phyloP scores from a whole-genome alignment of 768 basidiomycete genomes.

The Strobilomyces echinocephalus region DNA sequence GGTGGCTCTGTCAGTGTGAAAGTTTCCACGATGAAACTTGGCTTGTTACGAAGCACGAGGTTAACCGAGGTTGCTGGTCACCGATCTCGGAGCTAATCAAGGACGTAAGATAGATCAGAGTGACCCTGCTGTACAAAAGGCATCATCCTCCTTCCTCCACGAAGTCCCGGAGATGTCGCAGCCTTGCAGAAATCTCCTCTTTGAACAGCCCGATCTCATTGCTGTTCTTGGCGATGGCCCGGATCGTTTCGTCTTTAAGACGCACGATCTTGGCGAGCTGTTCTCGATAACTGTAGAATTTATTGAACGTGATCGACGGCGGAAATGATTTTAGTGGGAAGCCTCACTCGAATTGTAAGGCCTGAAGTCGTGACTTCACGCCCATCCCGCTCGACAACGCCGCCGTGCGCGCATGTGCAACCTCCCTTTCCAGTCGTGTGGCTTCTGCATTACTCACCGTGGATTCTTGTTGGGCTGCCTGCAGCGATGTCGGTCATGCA shows the following conservation, averaged over 20 bases:
- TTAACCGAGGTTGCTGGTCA: neutral
- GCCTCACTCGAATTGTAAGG: constrained; percentile 69
- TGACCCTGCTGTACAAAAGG: neutral
- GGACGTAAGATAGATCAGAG: neutral
- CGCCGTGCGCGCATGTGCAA: constrained; percentile 69
- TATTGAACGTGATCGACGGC: constrained; percentile 1
- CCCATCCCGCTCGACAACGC: constrained; percentile 80
- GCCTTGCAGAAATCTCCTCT: constrained; percentile 66
- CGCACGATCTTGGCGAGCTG: constrained; percentile 72
- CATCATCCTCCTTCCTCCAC: constrained; percentile 47
- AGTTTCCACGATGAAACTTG: neutral
- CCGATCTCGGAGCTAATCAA: neutral
- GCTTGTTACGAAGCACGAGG: neutral
- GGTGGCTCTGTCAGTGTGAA: neutral
- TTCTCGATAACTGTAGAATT: constrained; percentile 60
- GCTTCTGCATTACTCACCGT: constrained; percentile 62
- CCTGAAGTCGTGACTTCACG: constrained; percentile 72
- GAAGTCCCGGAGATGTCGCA: constrained; percentile 64
- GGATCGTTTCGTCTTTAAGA: constrained; percentile 73
- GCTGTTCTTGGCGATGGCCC: constrained; percentile 78
- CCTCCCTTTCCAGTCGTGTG: constrained; percentile 60
- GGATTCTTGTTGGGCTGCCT: constrained; percentile 79
- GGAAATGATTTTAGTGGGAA: neutral
- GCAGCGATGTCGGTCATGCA: constrained; percentile 4
- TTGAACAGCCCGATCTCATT: constrained; percentile 82